Base-by-base conservation (phyloP, 2,329 filamentous ascomycete species). In the Fusarium sp. region DNA sequence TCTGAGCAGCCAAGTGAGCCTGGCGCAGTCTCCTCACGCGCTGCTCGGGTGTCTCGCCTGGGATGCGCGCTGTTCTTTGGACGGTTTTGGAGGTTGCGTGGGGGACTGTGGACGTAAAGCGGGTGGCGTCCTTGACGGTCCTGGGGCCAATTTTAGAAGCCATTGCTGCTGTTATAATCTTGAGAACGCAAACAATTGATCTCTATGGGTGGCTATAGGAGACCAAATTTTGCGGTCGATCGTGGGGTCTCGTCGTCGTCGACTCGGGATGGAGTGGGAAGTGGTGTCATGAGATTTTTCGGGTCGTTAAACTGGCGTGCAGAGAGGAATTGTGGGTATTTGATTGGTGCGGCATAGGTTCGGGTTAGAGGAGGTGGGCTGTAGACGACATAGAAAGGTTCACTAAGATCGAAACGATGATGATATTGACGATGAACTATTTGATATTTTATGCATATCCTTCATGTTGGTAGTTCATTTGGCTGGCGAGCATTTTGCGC, bases 91-190 rank as follows among this genome's bases (percentile, higher is more conserved):
- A 88, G 70, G 86, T 86, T 74, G 91, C 92, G 81, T 93, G 91
- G 54, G 82, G 82, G 62, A 82, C 81, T 61, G 81, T 83, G 58
- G 82, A 83, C 37, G 82, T 84, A 78, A 84, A 96, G 77, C 92
- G 90, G 75, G 93, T 96, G 72, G 93, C 92, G 79, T 94, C 92
- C 74, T 88, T 88, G 78, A 92, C 90, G 81, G 89, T 92, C 77
- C 91, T 90, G 65, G 91, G 86, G 70, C 82, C 83, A 45, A 83
- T 79, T 72, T 79, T 78, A 34, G 80, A 79, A 59, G 80, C 79
- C 82, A 83, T 84, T 74, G 63, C 82, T 73, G 34, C 51, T 19
- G 30, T 8, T 52, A 21, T 18, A n/a, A 37, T 19, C 23, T 28
- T 53, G 25, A 53, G 26, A 43, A 54, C 51, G 23, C 46, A 23